Evolutionary conservation across 2,329 filamentous ascomycete genomes (phyloP), one percentile per base, ranked within the genome.

Genomic region (Arthroderma sp.): DNA sequence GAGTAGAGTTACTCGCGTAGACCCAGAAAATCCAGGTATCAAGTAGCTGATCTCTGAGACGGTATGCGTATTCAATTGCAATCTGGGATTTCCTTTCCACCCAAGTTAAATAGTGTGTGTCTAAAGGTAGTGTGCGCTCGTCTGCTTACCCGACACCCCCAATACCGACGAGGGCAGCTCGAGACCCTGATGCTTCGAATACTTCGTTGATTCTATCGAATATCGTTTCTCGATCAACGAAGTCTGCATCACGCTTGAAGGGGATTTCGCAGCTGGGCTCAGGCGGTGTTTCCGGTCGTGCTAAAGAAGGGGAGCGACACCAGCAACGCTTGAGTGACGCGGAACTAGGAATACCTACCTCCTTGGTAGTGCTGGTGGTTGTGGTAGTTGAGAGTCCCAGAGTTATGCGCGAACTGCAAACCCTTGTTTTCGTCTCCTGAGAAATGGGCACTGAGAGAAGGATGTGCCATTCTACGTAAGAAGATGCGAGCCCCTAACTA

Each of bases 141-240:
- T 4, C 38, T 43, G 49, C 57, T 65, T 71, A 66, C 63, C 71
- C 60, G 38, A 71, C 63, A 15, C 71, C 70, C 2, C 71, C 71
- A 1, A 73, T 56, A n/a, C 71, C 71, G 0, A 68, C 62, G 7
- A 73, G 64, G 1, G 68, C 68, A 5, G 69, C 62, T 0, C 66
- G 37, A 1, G 55, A 21, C 1, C 43, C 55, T 23, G 55, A 44
- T 17, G 38, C 38, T 17, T 41, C 17, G 38, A 19, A 2, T 41
- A 17, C 17, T 15, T 23, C 43, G n/a, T 37, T 19, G 44, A 33
- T 51, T 19, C 53, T 41, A 25, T 33, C 55, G 19, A 51, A 39
- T 23, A 57, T 57, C 8, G 55, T 23, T 7, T 25, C 28, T 17
- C 55, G 55, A 33, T 57, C 21, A 6, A 57, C 44, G 39, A 57